Conservation (phyloP, 1,139 yeast genomes). For the Yamadazyma pseudoaaseri region DNA sequence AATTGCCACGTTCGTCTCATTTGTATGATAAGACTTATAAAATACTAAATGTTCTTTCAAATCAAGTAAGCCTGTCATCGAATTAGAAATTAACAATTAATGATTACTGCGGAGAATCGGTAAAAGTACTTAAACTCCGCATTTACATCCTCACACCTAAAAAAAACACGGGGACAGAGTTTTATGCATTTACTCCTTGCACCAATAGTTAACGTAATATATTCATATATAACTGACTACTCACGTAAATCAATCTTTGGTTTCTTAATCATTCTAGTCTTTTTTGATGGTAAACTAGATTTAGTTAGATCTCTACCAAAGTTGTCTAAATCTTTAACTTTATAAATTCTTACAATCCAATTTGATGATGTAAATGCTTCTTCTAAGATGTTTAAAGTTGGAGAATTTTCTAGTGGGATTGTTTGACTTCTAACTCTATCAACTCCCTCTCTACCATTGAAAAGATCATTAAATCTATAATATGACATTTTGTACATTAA, state of each 20-base stretch:
- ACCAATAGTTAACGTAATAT: no score
- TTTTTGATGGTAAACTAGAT: conserved; percentile 26
- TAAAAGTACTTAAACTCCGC: no score
- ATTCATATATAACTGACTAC: conserved; percentile 12
- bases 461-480: conserved; percentile 79
- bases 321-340: conserved; percentile 85
- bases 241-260: conserved; percentile 54
- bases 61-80: conserved; percentile 40
- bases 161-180: no score
- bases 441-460: conserved; percentile 61
- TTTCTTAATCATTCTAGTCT: conserved; percentile 49
- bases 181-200: no score
- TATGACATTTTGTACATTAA: conserved; percentile 95
- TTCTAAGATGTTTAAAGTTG: conserved; percentile 73
- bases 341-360: conserved; percentile 95
- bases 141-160: no score
- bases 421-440: conserved; percentile 91
- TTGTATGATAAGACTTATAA: conserved; percentile 80
- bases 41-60: conserved; percentile 70
- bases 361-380: conserved; percentile 95
- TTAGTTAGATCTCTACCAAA: conserved; percentile 70
- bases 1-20: conserved; percentile 66
- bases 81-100: background rate
- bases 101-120: conserved; percentile 1
- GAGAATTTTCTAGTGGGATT: conserved; percentile 56